Evolutionary conservation across 2,329 filamentous ascomycete species (phyloP).

Genomic region (Beauveria asiatica): DNA sequence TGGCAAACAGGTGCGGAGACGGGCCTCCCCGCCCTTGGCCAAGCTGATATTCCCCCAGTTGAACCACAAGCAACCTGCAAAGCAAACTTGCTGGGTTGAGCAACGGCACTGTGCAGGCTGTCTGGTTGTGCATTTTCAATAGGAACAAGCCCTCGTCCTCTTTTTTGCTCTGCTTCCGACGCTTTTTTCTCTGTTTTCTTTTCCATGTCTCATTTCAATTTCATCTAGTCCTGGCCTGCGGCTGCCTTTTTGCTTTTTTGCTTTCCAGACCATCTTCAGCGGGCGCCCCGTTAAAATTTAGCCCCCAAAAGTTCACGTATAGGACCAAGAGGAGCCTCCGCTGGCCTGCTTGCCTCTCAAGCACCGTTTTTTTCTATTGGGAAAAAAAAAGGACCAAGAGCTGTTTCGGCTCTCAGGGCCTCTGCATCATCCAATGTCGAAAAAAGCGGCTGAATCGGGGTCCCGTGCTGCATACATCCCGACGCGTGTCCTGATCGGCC

Average conservation of each 20-base stretch:
- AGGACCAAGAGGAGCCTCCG: not conserved
- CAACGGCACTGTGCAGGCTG: slow-evolving; percentile 3
- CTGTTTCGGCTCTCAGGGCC: not conserved
- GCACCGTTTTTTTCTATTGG: not conserved
- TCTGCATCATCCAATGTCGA: not conserved
- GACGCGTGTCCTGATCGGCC: slow-evolving; percentile 6
- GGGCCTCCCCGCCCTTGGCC: slow-evolving; percentile 1
- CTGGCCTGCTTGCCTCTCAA: not conserved
- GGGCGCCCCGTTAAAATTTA: slow-evolving; percentile 1
- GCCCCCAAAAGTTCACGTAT: slow-evolving; percentile 3
- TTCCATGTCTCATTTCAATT: slow-evolving; percentile 1
- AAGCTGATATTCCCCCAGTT: not conserved
- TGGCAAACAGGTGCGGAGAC: slow-evolving; percentile 10
- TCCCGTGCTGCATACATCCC: not conserved
- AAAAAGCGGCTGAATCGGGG: not conserved
- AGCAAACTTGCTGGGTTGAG: slow-evolving; percentile 3
- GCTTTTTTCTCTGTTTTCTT: not conserved
- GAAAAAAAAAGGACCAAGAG: not conserved
- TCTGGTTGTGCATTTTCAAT: not conserved
- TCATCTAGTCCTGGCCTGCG: slow-evolving; percentile 1
- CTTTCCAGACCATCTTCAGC: slow-evolving; percentile 5
- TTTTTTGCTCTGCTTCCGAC: not conserved
- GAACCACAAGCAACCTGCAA: slow-evolving; percentile 1
- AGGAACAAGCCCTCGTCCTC: not conserved
- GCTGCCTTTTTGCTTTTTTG: not conserved